phyloP scores from a whole-genome alignment of 2,329 filamentous ascomycete species.

The Pestalotiopsis sp. region DNA sequence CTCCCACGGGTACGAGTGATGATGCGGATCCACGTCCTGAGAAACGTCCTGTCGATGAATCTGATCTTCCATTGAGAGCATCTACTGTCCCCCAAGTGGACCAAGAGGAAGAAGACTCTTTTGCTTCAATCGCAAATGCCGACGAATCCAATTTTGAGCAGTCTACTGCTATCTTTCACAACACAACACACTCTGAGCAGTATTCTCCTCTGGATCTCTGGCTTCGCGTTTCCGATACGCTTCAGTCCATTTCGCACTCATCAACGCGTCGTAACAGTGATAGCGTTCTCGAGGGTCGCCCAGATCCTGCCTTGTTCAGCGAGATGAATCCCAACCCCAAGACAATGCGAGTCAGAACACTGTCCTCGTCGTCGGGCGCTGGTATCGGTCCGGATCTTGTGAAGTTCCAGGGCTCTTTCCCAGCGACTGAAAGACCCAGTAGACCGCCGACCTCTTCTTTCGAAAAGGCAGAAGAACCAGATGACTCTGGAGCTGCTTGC shows the following conservation, averaged over 20 bases:
- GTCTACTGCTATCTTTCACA: constrained; percentile 11
- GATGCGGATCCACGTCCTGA: background rate
- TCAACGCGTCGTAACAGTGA: constrained; percentile 9
- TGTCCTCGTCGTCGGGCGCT: background rate
- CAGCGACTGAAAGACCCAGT: background rate
- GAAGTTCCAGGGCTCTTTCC: background rate
- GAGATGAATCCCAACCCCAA: background rate
- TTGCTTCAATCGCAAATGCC: background rate
- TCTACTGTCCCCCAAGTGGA: background rate
- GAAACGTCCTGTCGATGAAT: background rate
- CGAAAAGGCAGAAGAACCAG: background rate
- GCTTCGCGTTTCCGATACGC: constrained; percentile 20
- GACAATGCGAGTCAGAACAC: constrained; percentile 1
- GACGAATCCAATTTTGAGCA: constrained; percentile 8
- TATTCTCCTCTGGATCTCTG: constrained; percentile 31
- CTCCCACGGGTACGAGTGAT: background rate
- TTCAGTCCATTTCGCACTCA: constrained; percentile 6
- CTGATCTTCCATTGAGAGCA: background rate
- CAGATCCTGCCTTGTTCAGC: background rate
- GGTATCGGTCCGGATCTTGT: background rate
- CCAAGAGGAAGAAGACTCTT: background rate
- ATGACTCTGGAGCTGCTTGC: background rate
- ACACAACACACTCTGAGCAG: constrained; percentile 17
- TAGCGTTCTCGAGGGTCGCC: constrained; percentile 5
- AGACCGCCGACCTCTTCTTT: background rate